These are phyloP conservation scores for Salvia miltiorrhiza DNA, from an alignment of 257 asterid genomes.

Conservation along the genomic window DNA sequence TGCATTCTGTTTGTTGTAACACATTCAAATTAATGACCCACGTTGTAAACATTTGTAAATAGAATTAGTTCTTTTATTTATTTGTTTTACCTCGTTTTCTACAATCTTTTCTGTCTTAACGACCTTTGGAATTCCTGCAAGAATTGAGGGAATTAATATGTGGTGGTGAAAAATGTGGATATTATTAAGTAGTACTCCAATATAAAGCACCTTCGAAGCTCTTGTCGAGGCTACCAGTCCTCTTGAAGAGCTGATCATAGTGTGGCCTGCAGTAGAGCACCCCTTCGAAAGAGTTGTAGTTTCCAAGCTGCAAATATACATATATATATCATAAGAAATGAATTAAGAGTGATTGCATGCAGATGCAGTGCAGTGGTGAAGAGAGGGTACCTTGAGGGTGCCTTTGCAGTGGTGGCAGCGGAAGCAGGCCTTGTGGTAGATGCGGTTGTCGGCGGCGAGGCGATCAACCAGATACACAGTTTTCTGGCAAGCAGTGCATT, in stretches of 20 bases:
- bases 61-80: too few species aligned
- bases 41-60: not conserved
- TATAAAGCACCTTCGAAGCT: conserved; percentile 65
- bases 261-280: conserved; percentile 73
- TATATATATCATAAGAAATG: not conserved
- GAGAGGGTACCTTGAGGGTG: conserved; percentile 59
- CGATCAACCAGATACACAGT: conserved; percentile 66
- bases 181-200: too few species aligned
- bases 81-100: conserved; percentile 49
- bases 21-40: not conserved
- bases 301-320: conserved; percentile 61
- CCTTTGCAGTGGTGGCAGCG: conserved; percentile 73
- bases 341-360: too few species aligned
- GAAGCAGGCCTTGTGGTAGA: conserved; percentile 76
- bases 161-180: not conserved
- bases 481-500: conserved; percentile 55
- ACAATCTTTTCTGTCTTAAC: conserved; percentile 45
- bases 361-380: too few species aligned
- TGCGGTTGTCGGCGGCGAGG: conserved; percentile 53
- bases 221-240: conserved; percentile 81
- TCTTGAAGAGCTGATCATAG: conserved; percentile 69
- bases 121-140: conserved; percentile 55
- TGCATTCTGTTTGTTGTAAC: conserved; percentile 35
- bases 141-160: not conserved
- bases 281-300: conserved; percentile 80